These are phyloP conservation scores for Penicillium sumatraense DNA, from an alignment of 2,329 filamentous ascomycete genomes.

Conservation along the genomic window DNA sequence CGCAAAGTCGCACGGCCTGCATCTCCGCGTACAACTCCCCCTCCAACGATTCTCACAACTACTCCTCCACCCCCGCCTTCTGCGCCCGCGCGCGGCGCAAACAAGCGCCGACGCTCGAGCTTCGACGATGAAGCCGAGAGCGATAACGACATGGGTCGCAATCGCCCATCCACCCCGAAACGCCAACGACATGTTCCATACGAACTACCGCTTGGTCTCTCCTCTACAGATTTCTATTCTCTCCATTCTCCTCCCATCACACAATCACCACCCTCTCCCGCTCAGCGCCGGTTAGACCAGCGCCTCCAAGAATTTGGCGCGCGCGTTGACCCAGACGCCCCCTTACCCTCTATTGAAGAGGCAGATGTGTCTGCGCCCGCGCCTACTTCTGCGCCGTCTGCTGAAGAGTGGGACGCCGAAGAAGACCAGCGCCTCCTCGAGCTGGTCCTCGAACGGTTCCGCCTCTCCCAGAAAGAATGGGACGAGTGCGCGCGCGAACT, in stretches of 20 bases:
- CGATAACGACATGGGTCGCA: slow-evolving; percentile 21
- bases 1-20: slow-evolving; percentile 30
- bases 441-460: slow-evolving; percentile 50
- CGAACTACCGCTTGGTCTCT: slow-evolving; percentile 50
- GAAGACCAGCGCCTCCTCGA: slow-evolving; percentile 50
- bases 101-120: slow-evolving; percentile 42
- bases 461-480: slow-evolving; percentile 50
- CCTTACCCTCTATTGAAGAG: slow-evolving; percentile 43
- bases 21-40: slow-evolving; percentile 26
- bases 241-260: slow-evolving; percentile 41
- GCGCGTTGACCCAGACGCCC: slow-evolving; percentile 35
- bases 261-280: slow-evolving; percentile 36
- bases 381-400: slow-evolving; percentile 11
- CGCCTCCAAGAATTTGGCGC: slow-evolving; percentile 15
- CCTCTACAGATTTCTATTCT: slow-evolving; percentile 49
- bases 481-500: slow-evolving; percentile 50
- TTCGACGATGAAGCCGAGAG: slow-evolving; percentile 21
- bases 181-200: slow-evolving; percentile 47
- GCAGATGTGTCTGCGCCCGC: slow-evolving; percentile 9
- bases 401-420: slow-evolving; percentile 41
- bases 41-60: slow-evolving; percentile 17
- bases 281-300: slow-evolving; percentile 14
- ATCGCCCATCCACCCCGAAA: slow-evolving; percentile 50
- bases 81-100: slow-evolving; percentile 38
- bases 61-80: slow-evolving; percentile 30